Base-by-base conservation (phyloP, 805 yeast genomes). In the Suhomyces sp. region DNA sequence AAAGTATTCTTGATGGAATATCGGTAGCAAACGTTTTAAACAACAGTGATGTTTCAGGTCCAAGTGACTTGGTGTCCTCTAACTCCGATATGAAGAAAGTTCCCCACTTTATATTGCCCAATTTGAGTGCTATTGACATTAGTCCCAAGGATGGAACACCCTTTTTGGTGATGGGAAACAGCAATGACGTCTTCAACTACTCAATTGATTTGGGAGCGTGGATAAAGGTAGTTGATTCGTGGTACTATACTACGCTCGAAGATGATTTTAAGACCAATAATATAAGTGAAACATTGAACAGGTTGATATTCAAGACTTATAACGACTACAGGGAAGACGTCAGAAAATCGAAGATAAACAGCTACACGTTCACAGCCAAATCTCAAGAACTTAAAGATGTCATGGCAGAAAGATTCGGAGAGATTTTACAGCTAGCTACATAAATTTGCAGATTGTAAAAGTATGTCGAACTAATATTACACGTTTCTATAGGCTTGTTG, bases 1-100 rank as follows among this genome's bases (percentile, higher is more conserved):
- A 62, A 27, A 69, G 67, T 2, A 48, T 79, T 0, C 53, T 80
- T 33, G 64, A 64, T 29, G 77, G 76, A 1, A 69, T 82, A 1
- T 79, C 87, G 1, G 54, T 85, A 22, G 81, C 88, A 0, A 77
- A 85, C 0, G 68, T 83, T 2, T 58, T 84, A 50, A 81, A 82
- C 60, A 60, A 61, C 27, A 54, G 61, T 9, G 58, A 57, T 21
- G 46, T 66, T 3, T 46, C 33, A 4, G 25, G 13, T 8, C 22
- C 41, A 37, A 37, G 41, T 13, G 41, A 37, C 41, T 9, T 17
- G 22, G 41, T 37, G 6, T 17, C 12, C 41, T 19, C 41, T 1
- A 35, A 22, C 6, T 21, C 49, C 13, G 24, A 24, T 19, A 43
- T 17, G 12, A 49, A 50, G 10, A 52, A 49, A 10, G 13, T 37